Conservation (phyloP, 176 grass and related monocot species). For the Ensete ventricosum region DNA sequence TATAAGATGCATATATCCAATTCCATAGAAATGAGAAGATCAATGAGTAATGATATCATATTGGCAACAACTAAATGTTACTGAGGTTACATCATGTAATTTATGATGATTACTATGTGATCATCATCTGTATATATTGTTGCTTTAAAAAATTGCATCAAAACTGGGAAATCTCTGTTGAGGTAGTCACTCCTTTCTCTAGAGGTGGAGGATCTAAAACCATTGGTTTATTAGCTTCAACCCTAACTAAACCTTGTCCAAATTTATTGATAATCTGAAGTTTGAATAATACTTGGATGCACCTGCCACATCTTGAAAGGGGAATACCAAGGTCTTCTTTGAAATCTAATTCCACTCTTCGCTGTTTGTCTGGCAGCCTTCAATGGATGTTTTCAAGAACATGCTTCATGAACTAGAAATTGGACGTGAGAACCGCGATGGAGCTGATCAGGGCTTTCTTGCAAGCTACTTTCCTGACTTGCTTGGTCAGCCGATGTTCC, state of each 20-base stretch:
- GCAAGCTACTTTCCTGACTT: slow-evolving; percentile 76
- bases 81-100: too few species aligned
- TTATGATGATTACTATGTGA: not conserved
- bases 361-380: slow-evolving; percentile 49
- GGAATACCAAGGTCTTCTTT: not conserved
- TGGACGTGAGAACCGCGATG: slow-evolving; percentile 70
- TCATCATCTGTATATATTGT: not conserved
- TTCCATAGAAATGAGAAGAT: too few species aligned
- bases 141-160: not conserved
- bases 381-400: slow-evolving; percentile 71
- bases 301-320: not conserved
- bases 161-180: not conserved
- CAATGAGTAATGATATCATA: too few species aligned
- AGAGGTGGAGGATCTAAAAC: not conserved
- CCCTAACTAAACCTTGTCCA: not conserved
- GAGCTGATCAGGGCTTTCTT: slow-evolving; percentile 85
- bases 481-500: slow-evolving; percentile 70
- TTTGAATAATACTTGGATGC: not conserved
- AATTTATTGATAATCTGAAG: not conserved
- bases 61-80: too few species aligned
- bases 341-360: not conserved
- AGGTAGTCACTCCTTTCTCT: not conserved
- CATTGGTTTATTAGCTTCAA: not conserved
- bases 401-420: slow-evolving; percentile 79
- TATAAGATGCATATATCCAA: too few species aligned